Percentiles rank a stretch among this genome's conserved stretches.
phyloP scores from a whole-genome alignment of 2,329 filamentous ascomycete species.

The Verticillium zaregamsianum region DNA sequence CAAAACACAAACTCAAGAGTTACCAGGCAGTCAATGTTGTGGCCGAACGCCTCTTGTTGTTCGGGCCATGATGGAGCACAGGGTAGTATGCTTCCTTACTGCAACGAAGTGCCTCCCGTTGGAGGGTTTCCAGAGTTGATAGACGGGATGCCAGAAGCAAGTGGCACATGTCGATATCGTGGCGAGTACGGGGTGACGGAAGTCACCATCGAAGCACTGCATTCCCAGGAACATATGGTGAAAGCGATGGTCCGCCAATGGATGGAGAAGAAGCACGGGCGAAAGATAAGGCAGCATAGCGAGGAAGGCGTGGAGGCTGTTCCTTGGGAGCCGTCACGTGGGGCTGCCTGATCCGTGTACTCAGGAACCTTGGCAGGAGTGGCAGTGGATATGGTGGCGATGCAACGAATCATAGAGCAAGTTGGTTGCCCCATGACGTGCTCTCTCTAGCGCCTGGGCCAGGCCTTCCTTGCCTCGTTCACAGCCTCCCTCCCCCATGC shows the following conservation, averaged over 20 bases:
- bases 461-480: conserved; percentile 6
- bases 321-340: not conserved
- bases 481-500: conserved; percentile 9
- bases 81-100: too few relatives aligned
- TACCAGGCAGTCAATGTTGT: too few relatives aligned
- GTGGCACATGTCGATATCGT: too few relatives aligned
- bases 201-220: too few relatives aligned
- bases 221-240: too few relatives aligned
- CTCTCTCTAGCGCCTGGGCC: conserved; percentile 7
- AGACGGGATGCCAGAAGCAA: too few relatives aligned
- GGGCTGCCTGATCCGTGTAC: not conserved
- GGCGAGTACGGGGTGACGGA: too few relatives aligned
- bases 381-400: not conserved
- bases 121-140: too few relatives aligned
- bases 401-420: conserved; percentile 9
- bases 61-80: too few relatives aligned
- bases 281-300: not conserved
- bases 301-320: not conserved
- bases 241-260: not conserved
- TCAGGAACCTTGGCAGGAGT: not conserved
- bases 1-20: too few relatives aligned
- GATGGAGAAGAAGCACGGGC: not conserved
- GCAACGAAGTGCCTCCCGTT: too few relatives aligned
- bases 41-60: too few relatives aligned
- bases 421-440: conserved; percentile 13